A percentile compares a stretch with the other conserved stretches of the same genome.
Conservation (phyloP, 1,284 basidiomycete species). For the Boletus semigastroideus region DNA sequence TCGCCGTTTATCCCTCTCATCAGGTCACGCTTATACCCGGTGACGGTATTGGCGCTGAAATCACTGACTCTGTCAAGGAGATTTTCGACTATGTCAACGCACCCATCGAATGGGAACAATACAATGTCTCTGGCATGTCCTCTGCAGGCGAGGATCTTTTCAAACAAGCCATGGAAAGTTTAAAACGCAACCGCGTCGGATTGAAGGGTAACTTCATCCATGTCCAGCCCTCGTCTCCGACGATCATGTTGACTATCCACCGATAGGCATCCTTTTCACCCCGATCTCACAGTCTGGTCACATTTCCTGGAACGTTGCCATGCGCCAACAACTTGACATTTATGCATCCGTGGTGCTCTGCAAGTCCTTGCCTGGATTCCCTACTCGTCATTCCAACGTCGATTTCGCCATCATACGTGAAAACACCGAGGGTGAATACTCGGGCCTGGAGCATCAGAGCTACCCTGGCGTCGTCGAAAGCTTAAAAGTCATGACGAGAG, state of each 20-base stretch:
- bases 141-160: conserved; percentile 93
- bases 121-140: conserved; percentile 96
- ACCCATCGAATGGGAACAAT: conserved; percentile 99
- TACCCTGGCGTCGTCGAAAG: conserved; percentile 99
- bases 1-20: conserved; percentile 11
- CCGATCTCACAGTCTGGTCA: conserved; percentile 96
- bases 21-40: conserved; percentile 94
- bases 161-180: conserved; percentile 95
- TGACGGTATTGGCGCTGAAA: conserved; percentile 96
- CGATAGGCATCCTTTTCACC: conserved; percentile 93
- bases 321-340: conserved; percentile 99
- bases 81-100: conserved; percentile 98
- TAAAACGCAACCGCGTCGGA: conserved; percentile 97
- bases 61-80: conserved; percentile 98
- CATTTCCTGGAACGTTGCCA: conserved; percentile 99
- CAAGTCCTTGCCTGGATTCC: conserved; percentile 97
- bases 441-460: conserved; percentile 96
- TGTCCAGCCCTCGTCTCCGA: background rate
- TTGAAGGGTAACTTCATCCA: conserved; percentile 75
- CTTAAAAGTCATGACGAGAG: conserved; percentile 95
- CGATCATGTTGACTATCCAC: background rate
- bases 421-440: conserved; percentile 99
- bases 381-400: conserved; percentile 94
- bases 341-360: conserved; percentile 98
- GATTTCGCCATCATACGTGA: conserved; percentile 99